Conservation (phyloP, 257 asterid genomes). For the Leptodermis oblonga region DNA sequence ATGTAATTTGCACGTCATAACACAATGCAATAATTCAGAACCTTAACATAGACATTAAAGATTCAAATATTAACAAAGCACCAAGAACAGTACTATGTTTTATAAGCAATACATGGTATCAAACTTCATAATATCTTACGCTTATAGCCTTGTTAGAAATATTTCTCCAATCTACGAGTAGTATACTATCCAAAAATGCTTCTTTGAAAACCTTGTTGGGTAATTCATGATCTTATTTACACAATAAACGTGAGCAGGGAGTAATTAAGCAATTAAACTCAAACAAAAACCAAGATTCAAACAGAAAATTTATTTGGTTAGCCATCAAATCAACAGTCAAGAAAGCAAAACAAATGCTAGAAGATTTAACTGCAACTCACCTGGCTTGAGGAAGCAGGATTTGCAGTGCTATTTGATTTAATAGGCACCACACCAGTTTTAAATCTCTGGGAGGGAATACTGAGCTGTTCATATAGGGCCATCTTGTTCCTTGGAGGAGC, state of each 20-base stretch:
- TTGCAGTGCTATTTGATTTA: slow-evolving; percentile 24
- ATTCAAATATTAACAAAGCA: no score
- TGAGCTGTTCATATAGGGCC: slow-evolving; percentile 94
- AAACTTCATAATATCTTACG: background rate
- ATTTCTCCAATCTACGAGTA: background rate
- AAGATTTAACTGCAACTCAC: slow-evolving; percentile 29
- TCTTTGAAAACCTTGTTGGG: background rate
- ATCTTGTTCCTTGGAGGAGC: slow-evolving; percentile 99
- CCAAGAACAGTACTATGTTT: no score
- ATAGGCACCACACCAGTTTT: slow-evolving; percentile 24
- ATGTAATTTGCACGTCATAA: background rate
- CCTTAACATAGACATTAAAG: background rate
- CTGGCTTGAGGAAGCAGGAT: slow-evolving; percentile 46
- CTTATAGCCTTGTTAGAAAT: background rate
- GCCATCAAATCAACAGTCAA: slow-evolving; percentile 5
- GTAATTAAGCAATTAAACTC: background rate
- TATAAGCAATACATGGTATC: no score
- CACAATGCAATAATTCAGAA: background rate
- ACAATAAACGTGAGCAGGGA: background rate
- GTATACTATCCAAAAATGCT: background rate
- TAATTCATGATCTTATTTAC: background rate
- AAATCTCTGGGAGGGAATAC: slow-evolving; percentile 80
- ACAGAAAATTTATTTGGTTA: background rate
- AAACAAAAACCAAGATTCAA: background rate
- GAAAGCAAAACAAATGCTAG: background rate